Evolutionary conservation across 2,329 filamentous ascomycete genomes (phyloP).

Genomic region (Lojkania enalia): DNA sequence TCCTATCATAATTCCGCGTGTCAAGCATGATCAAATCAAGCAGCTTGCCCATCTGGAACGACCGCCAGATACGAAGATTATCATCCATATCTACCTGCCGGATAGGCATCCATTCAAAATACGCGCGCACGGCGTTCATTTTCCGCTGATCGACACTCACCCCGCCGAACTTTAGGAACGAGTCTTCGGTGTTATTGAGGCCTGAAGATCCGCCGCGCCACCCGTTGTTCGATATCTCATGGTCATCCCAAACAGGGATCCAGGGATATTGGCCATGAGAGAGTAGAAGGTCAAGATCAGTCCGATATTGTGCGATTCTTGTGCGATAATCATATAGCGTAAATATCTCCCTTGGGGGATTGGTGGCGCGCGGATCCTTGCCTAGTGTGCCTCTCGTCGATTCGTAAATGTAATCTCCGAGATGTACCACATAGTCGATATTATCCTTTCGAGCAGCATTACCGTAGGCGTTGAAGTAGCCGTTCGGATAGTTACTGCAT

Average conservation of each 20-base stretch:
- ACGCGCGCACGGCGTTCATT: slow-evolving; percentile 71
- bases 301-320: slow-evolving; percentile 59
- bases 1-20: slow-evolving; percentile 45
- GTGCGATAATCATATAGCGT: slow-evolving; percentile 58
- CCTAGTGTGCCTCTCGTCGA: slow-evolving; percentile 40
- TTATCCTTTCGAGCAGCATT: slow-evolving; percentile 44
- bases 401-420: slow-evolving; percentile 67
- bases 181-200: slow-evolving; percentile 68
- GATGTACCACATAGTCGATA: slow-evolving; percentile 36
- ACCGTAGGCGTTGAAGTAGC: slow-evolving; percentile 51
- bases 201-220: slow-evolving; percentile 64
- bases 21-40: slow-evolving; percentile 50
- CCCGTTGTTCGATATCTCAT: slow-evolving; percentile 65
- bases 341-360: slow-evolving; percentile 16
- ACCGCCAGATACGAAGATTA: slow-evolving; percentile 48
- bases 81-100: slow-evolving; percentile 51
- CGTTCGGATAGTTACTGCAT: slow-evolving; percentile 63
- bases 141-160: slow-evolving; percentile 74
- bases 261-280: slow-evolving; percentile 62
- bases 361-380: slow-evolving; percentile 15
- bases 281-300: slow-evolving; percentile 62
- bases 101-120: slow-evolving; percentile 56
- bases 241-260: slow-evolving; percentile 64
- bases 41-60: slow-evolving; percentile 45
- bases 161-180: slow-evolving; percentile 60